Evolutionary conservation across 2,329 filamentous ascomycete genomes (phyloP), one percentile per base, ranked within the genome.

Genomic region (Claviceps citrina): DNA sequence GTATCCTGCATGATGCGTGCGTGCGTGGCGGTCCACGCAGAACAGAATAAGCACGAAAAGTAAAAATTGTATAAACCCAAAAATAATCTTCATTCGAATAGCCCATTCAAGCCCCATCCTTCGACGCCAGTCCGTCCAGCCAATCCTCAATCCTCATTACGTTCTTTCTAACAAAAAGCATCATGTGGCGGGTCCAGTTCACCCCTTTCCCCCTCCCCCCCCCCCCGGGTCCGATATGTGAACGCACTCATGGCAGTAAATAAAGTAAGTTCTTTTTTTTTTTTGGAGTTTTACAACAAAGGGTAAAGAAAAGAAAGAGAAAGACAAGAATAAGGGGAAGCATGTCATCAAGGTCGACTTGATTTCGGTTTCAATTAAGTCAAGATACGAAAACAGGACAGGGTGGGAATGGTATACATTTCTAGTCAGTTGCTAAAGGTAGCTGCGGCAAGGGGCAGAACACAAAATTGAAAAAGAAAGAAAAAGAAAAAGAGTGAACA

Each of bases 231-330:
- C 31, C 31, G 13, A n/a, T 36, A 26, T n/a, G 24, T 28, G 16
- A 24, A 24, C 38, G 38, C 38, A n/a, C 20, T 40, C 9, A n/a
- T 35, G 5, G 31, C 38, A 12, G 18, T 36, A 36, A 16, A 40
- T 31, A 38, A 24, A 16, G 8, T 24, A 24, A 4, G 1, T 33
- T 22, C 7, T 20, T 34, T 22, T 22, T 22, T 13, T n/a, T 7
- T 24, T 33, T 8, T 31, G 8, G 5, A 18, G 0, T 12, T 12
- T 16, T 16, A 18, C n/a, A n/a, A n/a, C n/a, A n/a, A n/a, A n/a
- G n/a, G n/a, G 4, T 2, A 19, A 13, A 8, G 10, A 13, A 12
- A 25, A 25, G 8, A 4, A 15, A 10, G 12, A 34, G 6, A 19
- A 4, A 15, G 30, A 31, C 2, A 19, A 33, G 10, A n/a, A 19